These are phyloP conservation scores for Solanum corneliomulleri DNA, from an alignment of 257 asterid genomes.

Conservation along the genomic window DNA sequence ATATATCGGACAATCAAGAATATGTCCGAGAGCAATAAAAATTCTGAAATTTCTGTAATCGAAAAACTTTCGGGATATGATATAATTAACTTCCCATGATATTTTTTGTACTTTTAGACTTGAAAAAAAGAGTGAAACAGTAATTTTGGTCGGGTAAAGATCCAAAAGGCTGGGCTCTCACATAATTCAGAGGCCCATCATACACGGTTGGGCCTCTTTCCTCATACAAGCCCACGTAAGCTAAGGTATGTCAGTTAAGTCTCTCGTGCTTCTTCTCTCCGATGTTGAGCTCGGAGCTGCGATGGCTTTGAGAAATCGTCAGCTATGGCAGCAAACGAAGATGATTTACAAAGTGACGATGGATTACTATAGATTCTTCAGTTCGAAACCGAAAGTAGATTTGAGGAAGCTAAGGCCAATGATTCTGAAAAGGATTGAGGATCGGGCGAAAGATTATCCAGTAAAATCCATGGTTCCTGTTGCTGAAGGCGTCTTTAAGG, in stretches of 20 bases:
- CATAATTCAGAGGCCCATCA: neutral
- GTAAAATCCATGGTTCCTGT: constrained; percentile 43
- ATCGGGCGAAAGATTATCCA: constrained; percentile 66
- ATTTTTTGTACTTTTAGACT: no score
- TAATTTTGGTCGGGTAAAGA: neutral
- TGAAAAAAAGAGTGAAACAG: no score
- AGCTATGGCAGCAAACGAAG: neutral
- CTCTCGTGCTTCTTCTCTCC: neutral
- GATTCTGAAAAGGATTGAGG: constrained; percentile 67
- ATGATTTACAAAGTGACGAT: neutral
- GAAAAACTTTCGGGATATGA: no score
- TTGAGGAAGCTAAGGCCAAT: constrained; percentile 61
- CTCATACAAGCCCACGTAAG: neutral
- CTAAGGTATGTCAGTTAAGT: neutral
- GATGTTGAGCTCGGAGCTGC: neutral
- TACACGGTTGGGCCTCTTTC: neutral
- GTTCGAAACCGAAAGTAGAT: constrained; percentile 8
- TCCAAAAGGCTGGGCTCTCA: neutral
- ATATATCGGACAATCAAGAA: no score
- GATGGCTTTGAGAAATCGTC: neutral
- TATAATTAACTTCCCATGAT: no score
- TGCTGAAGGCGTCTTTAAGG: constrained; percentile 55
- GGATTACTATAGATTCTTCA: neutral
- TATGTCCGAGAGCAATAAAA: no score
- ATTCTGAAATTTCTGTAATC: no score